Evolutionary conservation across 1,139 yeast genomes (phyloP), one percentile per base, ranked within the genome.

Genomic region (Sugiyamaella sp.): DNA sequence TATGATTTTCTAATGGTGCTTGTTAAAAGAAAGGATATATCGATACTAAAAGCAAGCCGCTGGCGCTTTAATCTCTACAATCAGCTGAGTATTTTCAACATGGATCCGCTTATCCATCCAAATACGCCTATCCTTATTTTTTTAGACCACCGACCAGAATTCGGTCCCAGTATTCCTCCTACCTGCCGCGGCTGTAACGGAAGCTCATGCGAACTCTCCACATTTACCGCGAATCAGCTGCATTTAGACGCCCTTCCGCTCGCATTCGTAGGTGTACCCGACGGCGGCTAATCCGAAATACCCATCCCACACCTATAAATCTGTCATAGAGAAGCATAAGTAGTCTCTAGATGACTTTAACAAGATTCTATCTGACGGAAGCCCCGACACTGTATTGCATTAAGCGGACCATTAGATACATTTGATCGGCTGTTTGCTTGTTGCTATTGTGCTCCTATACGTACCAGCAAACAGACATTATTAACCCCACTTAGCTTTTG

Each of bases 191-290:
- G 24, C 12, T 19, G 19, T 40, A 4, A 8, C 24, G 20, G 27
- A 24, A 40, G 8, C 14, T 40, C 44, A 22, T 33, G 10, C 40
- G 22, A 37, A n/a, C 40, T 4, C 19, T 21, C 42, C 19, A n/a
- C 33, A 40, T n/a, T 25, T 4, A 25, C 33, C 19, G 33, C 27
- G 6, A 39, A 39, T n/a, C 22, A 6, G 29, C 14, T 29, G 35
- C 35, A 40, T 40, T 22, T 40, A 40, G 44, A 40, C 44, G 44
- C 44, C 33, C 16, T 21, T 3, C 5, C 4, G 42, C 44, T 40
- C 16, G 14, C 21, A 40, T 40, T 22, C 44, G 44, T 24, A 40
- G 44, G 33, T 40, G 16, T 24, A 40, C 44, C 33, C 44, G 44
- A 40, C 8, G 16, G 42, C 42, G 42, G 25, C 19, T 17, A 27